Base-by-base conservation (phyloP, 2,329 filamentous ascomycete species). In the Neobulgaria alba region DNA sequence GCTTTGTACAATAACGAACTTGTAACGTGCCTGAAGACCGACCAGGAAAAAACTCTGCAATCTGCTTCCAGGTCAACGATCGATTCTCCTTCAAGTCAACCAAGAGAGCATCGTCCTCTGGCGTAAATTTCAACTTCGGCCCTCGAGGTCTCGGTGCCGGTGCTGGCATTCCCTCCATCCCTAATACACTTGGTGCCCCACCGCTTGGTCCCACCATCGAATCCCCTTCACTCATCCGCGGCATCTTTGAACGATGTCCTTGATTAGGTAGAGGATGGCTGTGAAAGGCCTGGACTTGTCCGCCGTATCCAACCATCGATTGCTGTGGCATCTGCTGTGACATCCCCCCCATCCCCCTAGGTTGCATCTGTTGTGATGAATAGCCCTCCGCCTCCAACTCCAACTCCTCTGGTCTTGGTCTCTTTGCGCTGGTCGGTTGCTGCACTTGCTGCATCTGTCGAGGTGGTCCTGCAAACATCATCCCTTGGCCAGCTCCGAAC, bases 41-140 rank as follows among this genome's bases (percentile, higher is more conserved):
- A 1, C 88, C 89, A 1, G 89, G 89, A 54, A 95, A 95, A 65
- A 95, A 95, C 58, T 95, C 89, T 42, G 88, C 86, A 57, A 95
- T 95, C 68, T 95, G 89, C 65, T 94, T 95, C 89, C 89, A 95
- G 3, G 89, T 94, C 59, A 95, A 69, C 58, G 86, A 89, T 63
- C 92, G 93, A 57, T 92, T 89, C 64, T 95, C 89, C 63, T 95
- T 95, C 47, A 95, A 68, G 58, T 94, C 85, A 42, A 95, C 81
- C 39, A 95, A 71, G 35, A 94, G 67, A 52, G 85, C 80, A 62
- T 95, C 89, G 59, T 95, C 89, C 61, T 94, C 88, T 8, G 85
- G 79, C 1, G 88, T 95, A 59, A 95, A 95, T 63, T 95, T 95
- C 53, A 94, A 71, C 65, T 95, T 95, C 5, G 88, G 88, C 3